These are phyloP conservation scores for Chaetomiaceae sp. DNA, from an alignment of 2,329 filamentous ascomycete genomes.

Conservation along the genomic window DNA sequence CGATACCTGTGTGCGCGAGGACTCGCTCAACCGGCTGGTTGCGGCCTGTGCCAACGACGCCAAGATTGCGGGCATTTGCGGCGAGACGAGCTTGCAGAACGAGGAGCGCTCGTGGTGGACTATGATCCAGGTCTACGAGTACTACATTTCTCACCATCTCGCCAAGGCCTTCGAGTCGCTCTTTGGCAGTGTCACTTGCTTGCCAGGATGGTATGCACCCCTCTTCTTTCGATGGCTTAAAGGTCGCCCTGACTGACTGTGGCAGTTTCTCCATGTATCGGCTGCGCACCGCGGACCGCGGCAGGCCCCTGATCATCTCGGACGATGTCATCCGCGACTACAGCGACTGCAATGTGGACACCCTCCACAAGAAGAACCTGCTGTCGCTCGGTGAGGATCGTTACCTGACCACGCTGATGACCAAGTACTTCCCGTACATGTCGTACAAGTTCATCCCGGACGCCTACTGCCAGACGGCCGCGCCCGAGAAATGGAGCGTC, in stretches of 20 bases:
- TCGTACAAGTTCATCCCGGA: conserved; percentile 94
- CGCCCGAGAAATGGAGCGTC: conserved; percentile 90
- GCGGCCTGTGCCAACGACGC: conserved; percentile 89
- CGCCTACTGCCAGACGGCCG: conserved; percentile 88
- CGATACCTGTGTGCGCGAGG: conserved; percentile 89
- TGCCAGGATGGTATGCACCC: conserved; percentile 87
- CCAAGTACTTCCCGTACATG: conserved; percentile 93
- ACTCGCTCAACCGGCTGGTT: conserved; percentile 87
- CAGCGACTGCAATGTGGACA: conserved; percentile 83
- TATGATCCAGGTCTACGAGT: conserved; percentile 99
- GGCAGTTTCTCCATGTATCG: conserved; percentile 98
- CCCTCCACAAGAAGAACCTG: conserved; percentile 94
- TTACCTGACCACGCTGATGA: conserved; percentile 96
- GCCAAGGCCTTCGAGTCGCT: conserved; percentile 96
- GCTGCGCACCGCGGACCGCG: conserved; percentile 86
- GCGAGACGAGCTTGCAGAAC: conserved; percentile 93
- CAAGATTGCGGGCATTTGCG: conserved; percentile 96
- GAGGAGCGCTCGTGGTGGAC: conserved; percentile 97
- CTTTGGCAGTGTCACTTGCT: conserved; percentile 96
- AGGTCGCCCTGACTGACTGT: conserved; percentile 33
- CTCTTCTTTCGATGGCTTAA: neutral
- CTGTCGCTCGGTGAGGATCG: conserved; percentile 93
- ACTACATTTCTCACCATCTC: conserved; percentile 97
- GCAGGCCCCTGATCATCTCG: conserved; percentile 88
- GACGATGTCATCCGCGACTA: conserved; percentile 87